Evolutionary conservation across 305 asterid species (phyloP).

Genomic region (Solanum aculeatissimum): DNA sequence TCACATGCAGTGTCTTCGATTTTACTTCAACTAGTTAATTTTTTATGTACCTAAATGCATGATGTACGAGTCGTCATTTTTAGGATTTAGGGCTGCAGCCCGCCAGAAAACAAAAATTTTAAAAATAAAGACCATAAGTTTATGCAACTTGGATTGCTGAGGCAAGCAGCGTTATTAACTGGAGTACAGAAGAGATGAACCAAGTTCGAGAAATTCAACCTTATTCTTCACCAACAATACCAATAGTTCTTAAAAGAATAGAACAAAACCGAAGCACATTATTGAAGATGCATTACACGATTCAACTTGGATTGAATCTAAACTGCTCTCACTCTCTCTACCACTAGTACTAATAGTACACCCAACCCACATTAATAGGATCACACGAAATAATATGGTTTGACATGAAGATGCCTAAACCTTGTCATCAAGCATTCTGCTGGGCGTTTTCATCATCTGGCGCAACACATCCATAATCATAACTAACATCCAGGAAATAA

Average conservation of each 20-base stretch:
- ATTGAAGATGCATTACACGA: background rate
- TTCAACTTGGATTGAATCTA: background rate
- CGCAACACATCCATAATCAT: conserved; percentile 8
- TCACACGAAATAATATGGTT: background rate
- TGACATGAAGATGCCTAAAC: background rate
- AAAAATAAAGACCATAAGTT: background rate
- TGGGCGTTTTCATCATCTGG: background rate
- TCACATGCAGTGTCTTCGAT: background rate
- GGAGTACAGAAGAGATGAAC: background rate
- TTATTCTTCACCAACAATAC: background rate
- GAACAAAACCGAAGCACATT: background rate
- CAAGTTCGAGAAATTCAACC: background rate
- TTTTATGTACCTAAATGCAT: background rate
- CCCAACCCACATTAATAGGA: background rate
- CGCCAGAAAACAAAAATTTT: background rate
- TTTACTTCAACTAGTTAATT: background rate
- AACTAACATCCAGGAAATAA: conserved; percentile 47
- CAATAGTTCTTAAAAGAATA: background rate
- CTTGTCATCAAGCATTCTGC: background rate
- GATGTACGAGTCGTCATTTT: background rate
- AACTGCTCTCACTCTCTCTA: background rate
- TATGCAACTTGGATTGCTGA: no score
- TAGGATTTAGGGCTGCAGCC: background rate
- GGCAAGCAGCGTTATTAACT: background rate
- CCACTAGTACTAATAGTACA: background rate